phyloP scores from a whole-genome alignment of 2,329 filamentous ascomycete genomes.

The Parascedosporium putredinis region DNA sequence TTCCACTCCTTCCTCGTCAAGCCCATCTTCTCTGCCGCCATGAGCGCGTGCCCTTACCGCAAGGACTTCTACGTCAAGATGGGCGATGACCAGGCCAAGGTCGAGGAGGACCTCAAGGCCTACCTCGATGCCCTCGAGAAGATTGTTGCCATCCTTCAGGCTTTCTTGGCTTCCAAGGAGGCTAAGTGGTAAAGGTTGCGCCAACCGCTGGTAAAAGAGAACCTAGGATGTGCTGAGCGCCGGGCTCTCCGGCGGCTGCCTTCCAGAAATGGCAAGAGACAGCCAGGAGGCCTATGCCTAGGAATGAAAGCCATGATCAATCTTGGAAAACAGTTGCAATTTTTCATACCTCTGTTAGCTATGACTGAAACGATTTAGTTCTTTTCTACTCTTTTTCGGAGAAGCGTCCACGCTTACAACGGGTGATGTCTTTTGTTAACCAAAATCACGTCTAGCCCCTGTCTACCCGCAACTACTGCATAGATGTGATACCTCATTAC shows the following conservation, averaged over 20 bases:
- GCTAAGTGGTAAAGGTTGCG: slow-evolving; percentile 40
- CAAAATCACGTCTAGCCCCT: too few species aligned
- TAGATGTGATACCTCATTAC: too few species aligned
- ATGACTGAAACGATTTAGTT: not conserved
- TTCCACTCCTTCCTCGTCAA: slow-evolving; percentile 86
- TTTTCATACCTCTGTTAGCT: not conserved
- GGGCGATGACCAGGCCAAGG: slow-evolving; percentile 53
- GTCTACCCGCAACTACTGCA: too few species aligned
- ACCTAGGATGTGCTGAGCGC: not conserved
- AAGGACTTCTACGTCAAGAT: slow-evolving; percentile 90
- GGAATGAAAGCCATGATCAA: not conserved
- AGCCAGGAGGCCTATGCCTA: too few species aligned
- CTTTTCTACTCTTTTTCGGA: too few species aligned
- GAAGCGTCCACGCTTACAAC: too few species aligned
- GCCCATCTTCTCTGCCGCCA: slow-evolving; percentile 85
- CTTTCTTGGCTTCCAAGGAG: slow-evolving; percentile 43
- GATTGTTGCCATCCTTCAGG: slow-evolving; percentile 64
- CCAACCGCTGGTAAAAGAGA: not conserved
- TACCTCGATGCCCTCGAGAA: slow-evolving; percentile 74
- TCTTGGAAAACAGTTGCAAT: not conserved
- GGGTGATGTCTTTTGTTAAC: too few species aligned
- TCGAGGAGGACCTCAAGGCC: slow-evolving; percentile 50
- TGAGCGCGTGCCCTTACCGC: slow-evolving; percentile 86
- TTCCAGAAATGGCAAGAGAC: too few species aligned
- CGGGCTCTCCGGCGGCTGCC: not conserved